Base-by-base conservation (phyloP, 306 rosid genomes). In the Senna siamea region DNA sequence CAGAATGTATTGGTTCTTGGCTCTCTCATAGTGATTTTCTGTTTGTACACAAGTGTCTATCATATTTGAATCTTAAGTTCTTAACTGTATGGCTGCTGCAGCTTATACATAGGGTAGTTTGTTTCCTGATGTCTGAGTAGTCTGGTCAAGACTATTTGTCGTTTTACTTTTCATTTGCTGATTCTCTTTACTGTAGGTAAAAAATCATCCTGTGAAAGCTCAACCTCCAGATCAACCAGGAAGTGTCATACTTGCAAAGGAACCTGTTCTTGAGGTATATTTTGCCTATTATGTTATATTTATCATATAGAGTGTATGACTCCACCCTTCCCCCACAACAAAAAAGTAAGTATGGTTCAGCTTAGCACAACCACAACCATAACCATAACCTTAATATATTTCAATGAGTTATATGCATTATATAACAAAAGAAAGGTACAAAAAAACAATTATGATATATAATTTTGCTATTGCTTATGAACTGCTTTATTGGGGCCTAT, bases 171-270 rank as follows among this genome's bases (percentile, higher is more conserved):
- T 23, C 20, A 18, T 26, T 43, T 23, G 30, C 44, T 35, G 75
- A 47, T 69, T 54, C 3, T 7, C 41, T 70, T 69, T 72, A 55
- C 52, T 73, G 10, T 59, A 95, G 99, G 93, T 92, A 2, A 95
- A 92, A 86, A 90, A 76, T 67, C 99, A 92, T 79, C 99, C 99
- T 0, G 95, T 95, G 50, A 92, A 95, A 89, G 75, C 97, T 81
- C 98, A 95, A 80, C 85, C 92, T 47, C 78, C 85, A 9, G 98
- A 95, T 71, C 92, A 75, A 69, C 72, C 99, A 1, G 99, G 99
- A 82, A 92, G 89, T 12, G 76, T 90, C 80, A 92, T 94, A 75
- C 99, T 92, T 62, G 85, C 99, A 15, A 94, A 87, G 83, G 98
- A 90, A 72, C 99, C 99, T 17, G 90, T 90, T 74, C 90, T 94